Evolutionary conservation across 352 stramenopile species (phyloP), one percentile per base, ranked within the genome.

Genomic region (Pythium rhizo-oryzae): DNA sequence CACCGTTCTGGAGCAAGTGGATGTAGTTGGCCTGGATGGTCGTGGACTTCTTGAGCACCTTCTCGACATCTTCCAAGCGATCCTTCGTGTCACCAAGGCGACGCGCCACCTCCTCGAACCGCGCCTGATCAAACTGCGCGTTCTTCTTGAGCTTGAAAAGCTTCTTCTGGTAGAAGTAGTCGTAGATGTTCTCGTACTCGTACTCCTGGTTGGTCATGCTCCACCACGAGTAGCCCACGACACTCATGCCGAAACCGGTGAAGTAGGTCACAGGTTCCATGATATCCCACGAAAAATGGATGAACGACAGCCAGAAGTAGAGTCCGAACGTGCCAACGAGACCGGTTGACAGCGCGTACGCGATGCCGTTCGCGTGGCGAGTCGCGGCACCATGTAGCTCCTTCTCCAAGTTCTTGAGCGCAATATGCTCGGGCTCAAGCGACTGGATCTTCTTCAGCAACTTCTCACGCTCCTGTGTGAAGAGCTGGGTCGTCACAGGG

Each of bases 251-350:
- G 61, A 93, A 94, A 33, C 87, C 89, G 13, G 85, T 94, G 63
- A 95, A 94, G 75, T 96, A 96, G 67, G 87, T 96, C 67, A 96
- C 87, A 0, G 89, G 89, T 65, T 96, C 89, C 89, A 96, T 96
- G 61, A 95, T 96, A 66, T 95, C 87, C 89, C 87, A 96, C 53
- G 87, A 94, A 59, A 94, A 93, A 69, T 96, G 82, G 66, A 95
- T 90, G 69, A 95, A 95, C 57, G 85, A 89, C 35, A 96, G 77
- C 83, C 84, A 96, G 33, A 92, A 93, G 80, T 96, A 96, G 24
- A 94, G 75, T 1, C 84, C 83, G 39, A 93, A 92, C n/a, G 78
- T 82, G 53, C 85, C 85, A 1, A 93, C 82, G 12, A 96, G 80
- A 44, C 78, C 76, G 28, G 76, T 81, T 9, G 84, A 90, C 35